phyloP scores from a whole-genome alignment of 148 eudicot genomes.

The Euryodendron excelsum region DNA sequence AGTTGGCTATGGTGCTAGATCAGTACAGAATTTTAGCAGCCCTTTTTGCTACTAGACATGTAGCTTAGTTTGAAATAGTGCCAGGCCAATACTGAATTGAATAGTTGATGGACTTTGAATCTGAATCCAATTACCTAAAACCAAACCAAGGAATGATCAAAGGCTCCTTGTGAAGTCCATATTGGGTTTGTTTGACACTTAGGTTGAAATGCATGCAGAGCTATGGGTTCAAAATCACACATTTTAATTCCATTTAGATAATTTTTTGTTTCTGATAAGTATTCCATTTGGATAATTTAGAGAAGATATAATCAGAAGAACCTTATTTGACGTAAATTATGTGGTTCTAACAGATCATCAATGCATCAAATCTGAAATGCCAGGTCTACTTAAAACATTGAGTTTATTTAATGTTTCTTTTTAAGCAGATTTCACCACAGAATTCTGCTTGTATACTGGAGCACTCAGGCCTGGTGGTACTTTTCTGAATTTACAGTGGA shows the following conservation, averaged over 20 bases:
- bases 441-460: not conserved
- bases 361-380: not conserved
- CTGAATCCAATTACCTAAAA: not conserved
- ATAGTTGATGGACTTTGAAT: not conserved
- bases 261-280: no score
- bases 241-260: not conserved
- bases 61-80: not conserved
- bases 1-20: not conserved
- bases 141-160: not conserved
- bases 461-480: not conserved
- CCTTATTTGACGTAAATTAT: not conserved
- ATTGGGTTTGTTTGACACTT: not conserved
- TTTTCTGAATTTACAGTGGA: not conserved
- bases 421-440: not conserved
- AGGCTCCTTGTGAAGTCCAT: not conserved
- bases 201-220: not conserved
- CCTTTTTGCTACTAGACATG: not conserved
- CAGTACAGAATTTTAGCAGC: not conserved
- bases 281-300: no score
- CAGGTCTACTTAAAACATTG: not conserved
- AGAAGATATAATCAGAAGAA: not conserved
- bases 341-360: not conserved
- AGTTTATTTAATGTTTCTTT: not conserved
- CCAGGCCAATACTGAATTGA: not conserved
- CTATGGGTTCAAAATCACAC: not conserved